A percentile compares a stretch with the other conserved stretches of the same genome.
Conservation (phyloP, 2,329 filamentous ascomycete species). For the Neonectria sp. region DNA sequence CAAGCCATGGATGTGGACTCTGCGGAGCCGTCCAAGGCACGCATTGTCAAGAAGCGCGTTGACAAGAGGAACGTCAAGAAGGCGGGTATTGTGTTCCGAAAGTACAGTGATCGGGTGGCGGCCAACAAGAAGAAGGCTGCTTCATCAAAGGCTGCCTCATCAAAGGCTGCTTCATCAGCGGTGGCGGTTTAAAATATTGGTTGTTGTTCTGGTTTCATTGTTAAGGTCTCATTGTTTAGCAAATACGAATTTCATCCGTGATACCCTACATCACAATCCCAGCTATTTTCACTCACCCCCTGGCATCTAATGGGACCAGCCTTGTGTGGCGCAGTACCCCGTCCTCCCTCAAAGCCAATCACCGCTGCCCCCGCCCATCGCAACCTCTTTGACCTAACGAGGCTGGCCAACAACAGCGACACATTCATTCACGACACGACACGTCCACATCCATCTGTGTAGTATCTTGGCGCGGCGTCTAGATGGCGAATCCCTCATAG, state of each 20-base stretch:
- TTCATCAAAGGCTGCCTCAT: slow-evolving; percentile 3
- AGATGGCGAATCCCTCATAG: slow-evolving; percentile 38
- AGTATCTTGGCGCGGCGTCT: slow-evolving; percentile 23
- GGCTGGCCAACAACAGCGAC: slow-evolving; percentile 39
- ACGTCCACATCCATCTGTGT: slow-evolving; percentile 43
- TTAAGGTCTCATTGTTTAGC: slow-evolving; percentile 35
- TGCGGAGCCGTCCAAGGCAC: slow-evolving; percentile 57
- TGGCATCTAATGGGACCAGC: slow-evolving; percentile 31
- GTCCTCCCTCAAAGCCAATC: slow-evolving; percentile 33
- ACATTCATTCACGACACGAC: slow-evolving; percentile 43
- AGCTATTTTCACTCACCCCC: slow-evolving; percentile 1
- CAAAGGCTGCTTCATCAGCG: slow-evolving; percentile 31
- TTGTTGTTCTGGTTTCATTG: slow-evolving; percentile 26
- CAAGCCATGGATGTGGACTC: slow-evolving; percentile 72
- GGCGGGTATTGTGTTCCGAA: slow-evolving; percentile 72
- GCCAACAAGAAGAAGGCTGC: slow-evolving; percentile 59
- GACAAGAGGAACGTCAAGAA: slow-evolving; percentile 71
- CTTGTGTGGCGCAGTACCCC: slow-evolving; percentile 46
- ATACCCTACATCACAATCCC: slow-evolving; percentile 43
- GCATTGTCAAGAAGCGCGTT: slow-evolving; percentile 65
- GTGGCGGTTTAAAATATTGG: slow-evolving; percentile 28
- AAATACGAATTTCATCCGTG: slow-evolving; percentile 47
- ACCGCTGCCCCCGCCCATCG: not conserved
- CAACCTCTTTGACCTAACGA: slow-evolving; percentile 44
- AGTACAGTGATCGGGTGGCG: slow-evolving; percentile 67